Evolutionary conservation across 2,329 filamentous ascomycete genomes (phyloP), one percentile per base, ranked within the genome.

Genomic region (Ceratocystis cubensis): DNA sequence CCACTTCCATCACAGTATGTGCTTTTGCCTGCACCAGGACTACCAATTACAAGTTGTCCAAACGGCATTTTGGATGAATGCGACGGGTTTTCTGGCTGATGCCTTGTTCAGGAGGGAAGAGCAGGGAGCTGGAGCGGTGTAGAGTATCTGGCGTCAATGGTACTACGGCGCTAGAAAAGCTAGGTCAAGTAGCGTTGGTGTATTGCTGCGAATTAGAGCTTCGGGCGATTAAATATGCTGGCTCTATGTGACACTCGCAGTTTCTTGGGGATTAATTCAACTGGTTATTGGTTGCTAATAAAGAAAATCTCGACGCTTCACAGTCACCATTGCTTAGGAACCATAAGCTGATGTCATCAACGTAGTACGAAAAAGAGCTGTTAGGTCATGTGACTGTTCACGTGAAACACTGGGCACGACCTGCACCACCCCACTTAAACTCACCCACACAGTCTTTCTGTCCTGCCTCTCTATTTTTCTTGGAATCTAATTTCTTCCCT

Each of bases 1-100:
- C 75, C 76, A 87, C 85, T 96, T 74, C 94, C 94, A 85, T 97
- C 91, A 80, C 93, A 97, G 75, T 96, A 96, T 6, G 94, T 99
- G 70, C 91, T 96, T 79, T 99, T 99, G 69, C 94, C 94, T 37
- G 91, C 86, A 72, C 94, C 94, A 5, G 94, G 94, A 71, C 92
- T 93, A n/a, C 94, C 94, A 72, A 96, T 86, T 46, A 96, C 86
- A 56, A 96, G 85, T 78, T 96, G 89, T 68, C 81, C 83, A 72
- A 85, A 85, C 63, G 83, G 82, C 83, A 85, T 85, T 33, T 72
- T 72, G 22, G 15, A 13, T 28, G 48, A 53, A 22, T 20, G 8
- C 8, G 8, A 10, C 48, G 48, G 20, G 22, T 0, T 53, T 53
- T 53, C 22, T 17, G 1, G 37, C 13, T 41, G 10, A 41, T 41